Evolutionary conservation across 441 rosid species (phyloP).

Genomic region (Omphalea diandra): DNA sequence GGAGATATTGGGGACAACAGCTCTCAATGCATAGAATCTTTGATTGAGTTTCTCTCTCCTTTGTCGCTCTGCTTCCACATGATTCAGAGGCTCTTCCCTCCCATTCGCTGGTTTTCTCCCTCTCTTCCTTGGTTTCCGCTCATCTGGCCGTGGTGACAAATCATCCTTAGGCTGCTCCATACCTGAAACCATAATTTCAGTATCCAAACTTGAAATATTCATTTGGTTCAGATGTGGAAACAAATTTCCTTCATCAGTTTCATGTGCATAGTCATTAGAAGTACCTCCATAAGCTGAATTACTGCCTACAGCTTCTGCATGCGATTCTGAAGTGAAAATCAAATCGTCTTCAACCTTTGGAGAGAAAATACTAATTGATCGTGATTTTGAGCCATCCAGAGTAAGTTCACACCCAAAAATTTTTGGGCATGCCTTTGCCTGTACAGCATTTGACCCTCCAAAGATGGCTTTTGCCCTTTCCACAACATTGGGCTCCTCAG

Average conservation of each 20-base stretch:
- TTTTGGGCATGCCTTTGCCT: slow-evolving; percentile 46
- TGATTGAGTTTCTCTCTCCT: slow-evolving; percentile 97
- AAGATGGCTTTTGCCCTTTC: slow-evolving; percentile 56
- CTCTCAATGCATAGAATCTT: slow-evolving; percentile 87
- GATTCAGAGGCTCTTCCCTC: slow-evolving; percentile 93
- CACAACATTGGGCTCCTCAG: slow-evolving; percentile 40
- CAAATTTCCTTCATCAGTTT: slow-evolving; percentile 40
- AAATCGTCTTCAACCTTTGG: slow-evolving; percentile 75
- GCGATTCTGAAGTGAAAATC: slow-evolving; percentile 49
- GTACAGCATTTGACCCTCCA: slow-evolving; percentile 44
- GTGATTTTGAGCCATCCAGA: slow-evolving; percentile 62
- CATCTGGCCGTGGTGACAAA: slow-evolving; percentile 45
- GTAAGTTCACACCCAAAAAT: slow-evolving; percentile 82
- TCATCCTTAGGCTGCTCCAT: slow-evolving; percentile 58
- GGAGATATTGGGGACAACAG: slow-evolving; percentile 94
- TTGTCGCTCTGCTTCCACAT: slow-evolving; percentile 96
- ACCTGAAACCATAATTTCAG: slow-evolving; percentile 36
- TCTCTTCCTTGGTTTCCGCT: slow-evolving; percentile 81
- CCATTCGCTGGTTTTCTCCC: slow-evolving; percentile 97
- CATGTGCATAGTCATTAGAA: slow-evolving; percentile 55
- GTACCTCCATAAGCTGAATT: slow-evolving; percentile 52
- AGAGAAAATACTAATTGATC: slow-evolving; percentile 69
- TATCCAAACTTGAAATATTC: slow-evolving; percentile 33
- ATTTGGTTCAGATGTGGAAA: slow-evolving; percentile 44
- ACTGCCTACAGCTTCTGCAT: slow-evolving; percentile 41